A percentile compares a stretch with the other conserved stretches of the same genome.
phyloP scores from a whole-genome alignment of 2,329 filamentous ascomycete genomes.

The Dactylellina cionopaga region DNA sequence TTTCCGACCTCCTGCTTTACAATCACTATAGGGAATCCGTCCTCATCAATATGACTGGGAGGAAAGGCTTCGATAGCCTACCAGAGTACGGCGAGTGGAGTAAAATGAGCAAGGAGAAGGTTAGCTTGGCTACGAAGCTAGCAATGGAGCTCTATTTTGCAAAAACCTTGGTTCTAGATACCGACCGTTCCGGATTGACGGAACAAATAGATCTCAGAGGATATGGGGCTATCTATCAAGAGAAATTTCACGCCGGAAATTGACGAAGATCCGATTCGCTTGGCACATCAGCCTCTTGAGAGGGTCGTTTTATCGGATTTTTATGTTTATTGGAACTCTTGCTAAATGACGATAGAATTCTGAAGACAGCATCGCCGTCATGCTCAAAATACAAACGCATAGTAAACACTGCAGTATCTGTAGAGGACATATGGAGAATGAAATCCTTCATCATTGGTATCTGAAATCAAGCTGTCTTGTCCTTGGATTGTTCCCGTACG shows the following conservation, averaged over 20 bases:
- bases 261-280: no score
- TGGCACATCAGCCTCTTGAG: neutral
- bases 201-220: neutral
- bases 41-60: slow-evolving; percentile 28
- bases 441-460: no score
- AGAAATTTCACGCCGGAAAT: no score
- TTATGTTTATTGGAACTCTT: no score
- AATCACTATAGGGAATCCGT: slow-evolving; percentile 30
- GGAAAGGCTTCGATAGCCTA: neutral
- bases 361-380: neutral
- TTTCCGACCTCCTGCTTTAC: slow-evolving; percentile 30
- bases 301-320: no score
- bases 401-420: no score
- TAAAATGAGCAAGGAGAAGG: neutral
- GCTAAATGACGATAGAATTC: neutral
- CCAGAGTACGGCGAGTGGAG: neutral
- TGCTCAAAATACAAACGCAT: neutral
- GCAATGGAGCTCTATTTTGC: slow-evolving; percentile 19
- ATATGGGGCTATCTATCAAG: no score
- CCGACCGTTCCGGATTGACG: neutral
- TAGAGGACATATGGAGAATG: no score
- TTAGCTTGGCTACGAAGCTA: neutral
- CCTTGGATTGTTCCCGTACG: slow-evolving; percentile 58
- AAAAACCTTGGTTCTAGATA: slow-evolving; percentile 9
- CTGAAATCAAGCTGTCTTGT: slow-evolving; percentile 13